These are phyloP conservation scores for Penicillium coprophilum DNA, from an alignment of 495 filamentous ascomycete genomes.

Conservation along the genomic window DNA sequence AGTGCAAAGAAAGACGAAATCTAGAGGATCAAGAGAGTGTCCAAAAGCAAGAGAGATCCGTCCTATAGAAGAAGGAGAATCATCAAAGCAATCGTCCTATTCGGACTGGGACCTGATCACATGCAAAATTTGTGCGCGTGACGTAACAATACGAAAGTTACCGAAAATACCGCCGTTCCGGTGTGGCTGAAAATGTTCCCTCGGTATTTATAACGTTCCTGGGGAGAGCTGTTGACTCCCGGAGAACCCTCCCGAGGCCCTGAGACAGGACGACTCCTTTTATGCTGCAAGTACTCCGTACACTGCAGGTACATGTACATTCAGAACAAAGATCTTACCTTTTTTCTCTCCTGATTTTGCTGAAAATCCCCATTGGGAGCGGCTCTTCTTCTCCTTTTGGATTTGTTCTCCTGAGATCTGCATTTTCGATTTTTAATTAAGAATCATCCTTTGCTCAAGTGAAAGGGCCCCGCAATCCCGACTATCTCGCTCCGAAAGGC, in stretches of 20 bases:
- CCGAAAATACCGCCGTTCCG: slow-evolving; percentile 16
- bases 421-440: slow-evolving; percentile 13
- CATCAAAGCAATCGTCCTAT: slow-evolving; percentile 11
- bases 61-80: slow-evolving; percentile 14
- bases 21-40: slow-evolving; percentile 6
- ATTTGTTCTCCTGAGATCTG: slow-evolving; percentile 8
- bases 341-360: too few species aligned
- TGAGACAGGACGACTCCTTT: background rate
- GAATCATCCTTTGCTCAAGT: slow-evolving; percentile 14
- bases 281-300: slow-evolving; percentile 7
- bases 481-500: slow-evolving; percentile 9
- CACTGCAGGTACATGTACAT: slow-evolving; percentile 3
- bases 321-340: background rate
- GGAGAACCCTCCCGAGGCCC: slow-evolving; percentile 17
- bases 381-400: slow-evolving; percentile 12
- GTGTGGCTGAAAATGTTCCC: slow-evolving; percentile 3
- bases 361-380: too few species aligned
- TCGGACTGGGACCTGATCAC: slow-evolving; percentile 35
- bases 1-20: slow-evolving; percentile 2
- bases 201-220: slow-evolving; percentile 7
- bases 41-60: slow-evolving; percentile 7
- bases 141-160: slow-evolving; percentile 35
- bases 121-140: slow-evolving; percentile 42
- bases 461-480: slow-evolving; percentile 11
- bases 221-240: slow-evolving; percentile 10